Conservation (phyloP, 257 asterid genomes). For the Osmanthus fragrans region DNA sequence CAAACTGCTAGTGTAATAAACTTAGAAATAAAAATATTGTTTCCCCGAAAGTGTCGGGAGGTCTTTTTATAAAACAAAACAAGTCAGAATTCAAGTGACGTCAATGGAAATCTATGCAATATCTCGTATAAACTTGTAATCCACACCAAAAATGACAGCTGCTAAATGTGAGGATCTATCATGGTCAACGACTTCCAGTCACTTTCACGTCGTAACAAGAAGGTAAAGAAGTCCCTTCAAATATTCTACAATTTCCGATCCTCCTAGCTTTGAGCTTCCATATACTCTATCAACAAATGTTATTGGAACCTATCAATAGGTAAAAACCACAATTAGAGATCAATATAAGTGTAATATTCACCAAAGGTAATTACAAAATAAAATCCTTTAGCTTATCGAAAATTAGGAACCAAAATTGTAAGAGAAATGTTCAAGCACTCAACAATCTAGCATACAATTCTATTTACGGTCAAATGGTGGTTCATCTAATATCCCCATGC, state of each 20-base stretch:
- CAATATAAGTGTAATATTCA: not conserved
- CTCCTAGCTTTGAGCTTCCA: slow-evolving; percentile 4
- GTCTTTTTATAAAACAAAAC: too few relatives aligned
- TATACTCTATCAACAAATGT: slow-evolving; percentile 1
- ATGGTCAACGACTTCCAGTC: not conserved
- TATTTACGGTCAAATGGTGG: not conserved
- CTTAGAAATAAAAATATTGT: too few relatives aligned
- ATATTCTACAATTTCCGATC: not conserved
- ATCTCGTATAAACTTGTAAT: not conserved
- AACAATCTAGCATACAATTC: not conserved
- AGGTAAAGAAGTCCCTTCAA: slow-evolving; percentile 1
- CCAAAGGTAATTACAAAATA: not conserved
- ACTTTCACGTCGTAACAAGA: not conserved
- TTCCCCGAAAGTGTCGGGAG: too few relatives aligned
- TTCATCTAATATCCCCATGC: not conserved
- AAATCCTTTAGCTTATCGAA: not conserved
- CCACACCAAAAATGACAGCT: not conserved
- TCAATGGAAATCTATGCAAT: not conserved
- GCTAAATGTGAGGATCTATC: not conserved
- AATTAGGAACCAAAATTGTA: not conserved
- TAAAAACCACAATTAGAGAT: not conserved
- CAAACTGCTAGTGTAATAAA: too few relatives aligned
- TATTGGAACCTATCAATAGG: not conserved
- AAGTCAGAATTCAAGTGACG: not conserved
- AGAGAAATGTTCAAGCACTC: not conserved